Evolutionary conservation across 345 rosid species (phyloP).

Genomic region (Noccaea caerulescens): DNA sequence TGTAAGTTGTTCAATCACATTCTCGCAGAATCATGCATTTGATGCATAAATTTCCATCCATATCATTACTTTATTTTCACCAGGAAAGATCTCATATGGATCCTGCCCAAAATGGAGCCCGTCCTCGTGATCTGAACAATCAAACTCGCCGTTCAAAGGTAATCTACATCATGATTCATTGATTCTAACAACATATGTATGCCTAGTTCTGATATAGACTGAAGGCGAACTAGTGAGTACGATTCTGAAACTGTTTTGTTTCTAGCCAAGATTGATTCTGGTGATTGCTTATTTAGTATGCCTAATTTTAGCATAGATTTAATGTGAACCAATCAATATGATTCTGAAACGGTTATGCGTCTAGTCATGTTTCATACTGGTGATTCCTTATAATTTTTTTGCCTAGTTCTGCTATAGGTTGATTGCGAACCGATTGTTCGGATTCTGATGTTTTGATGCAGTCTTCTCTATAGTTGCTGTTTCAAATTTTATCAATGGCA

Average conservation of each 20-base stretch:
- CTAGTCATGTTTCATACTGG: background rate
- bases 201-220: background rate
- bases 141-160: conserved; percentile 37
- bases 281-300: background rate
- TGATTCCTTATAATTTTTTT: background rate
- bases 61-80: background rate
- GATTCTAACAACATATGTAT: background rate
- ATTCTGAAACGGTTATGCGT: conserved; percentile 8
- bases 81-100: conserved; percentile 38
- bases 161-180: background rate
- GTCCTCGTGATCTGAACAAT: conserved; percentile 29
- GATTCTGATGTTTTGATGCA: background rate
- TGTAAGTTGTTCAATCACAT: conserved; percentile 37
- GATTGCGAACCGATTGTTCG: background rate
- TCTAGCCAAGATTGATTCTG: background rate
- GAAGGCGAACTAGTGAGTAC: background rate
- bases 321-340: background rate
- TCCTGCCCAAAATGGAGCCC: conserved; percentile 23
- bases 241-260: conserved; percentile 14
- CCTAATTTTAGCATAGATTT: background rate
- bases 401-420: too few relatives aligned
- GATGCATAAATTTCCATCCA: background rate
- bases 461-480: conserved; percentile 3
- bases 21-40: conserved; percentile 2
- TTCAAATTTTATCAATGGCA: background rate